These are phyloP conservation scores for Triticum monococcum DNA, from an alignment of 176 grass and related monocot genomes.

Conservation along the genomic window DNA sequence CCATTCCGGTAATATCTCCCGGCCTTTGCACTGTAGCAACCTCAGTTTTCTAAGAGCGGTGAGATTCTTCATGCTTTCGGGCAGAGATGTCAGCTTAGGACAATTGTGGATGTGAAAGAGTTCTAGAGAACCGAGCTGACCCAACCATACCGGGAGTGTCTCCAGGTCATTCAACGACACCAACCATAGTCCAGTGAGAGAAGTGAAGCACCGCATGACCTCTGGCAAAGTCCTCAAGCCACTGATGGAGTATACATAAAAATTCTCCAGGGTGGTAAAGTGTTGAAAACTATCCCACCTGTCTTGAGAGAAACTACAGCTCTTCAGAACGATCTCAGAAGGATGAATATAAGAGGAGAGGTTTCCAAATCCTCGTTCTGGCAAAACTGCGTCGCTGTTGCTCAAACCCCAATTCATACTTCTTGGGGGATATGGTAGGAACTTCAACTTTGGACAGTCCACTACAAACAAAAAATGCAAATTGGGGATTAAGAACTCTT, in stretches of 20 bases:
- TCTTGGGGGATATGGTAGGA: background rate
- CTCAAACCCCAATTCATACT: background rate
- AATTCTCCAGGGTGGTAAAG: background rate
- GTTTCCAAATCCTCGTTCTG: background rate
- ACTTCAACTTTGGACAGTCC: conserved; percentile 5
- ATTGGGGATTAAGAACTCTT: conserved; percentile 11
- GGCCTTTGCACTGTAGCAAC: too few relatives aligned
- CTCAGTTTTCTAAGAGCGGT: too few relatives aligned
- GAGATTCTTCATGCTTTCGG: too few relatives aligned
- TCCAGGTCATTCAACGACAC: too few relatives aligned
- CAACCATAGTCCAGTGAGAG: too few relatives aligned
- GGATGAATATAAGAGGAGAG: background rate
- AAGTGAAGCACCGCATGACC: too few relatives aligned
- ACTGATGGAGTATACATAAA: background rate
- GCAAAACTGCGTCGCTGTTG: background rate
- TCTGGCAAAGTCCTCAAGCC: too few relatives aligned
- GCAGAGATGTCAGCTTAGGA: too few relatives aligned
- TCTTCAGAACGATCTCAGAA: rapidly evolving
- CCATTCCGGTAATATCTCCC: background rate
- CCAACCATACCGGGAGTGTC: too few relatives aligned
- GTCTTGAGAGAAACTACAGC: background rate
- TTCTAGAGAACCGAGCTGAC: too few relatives aligned
- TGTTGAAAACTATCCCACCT: background rate
- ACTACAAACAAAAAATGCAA: rapidly evolving
- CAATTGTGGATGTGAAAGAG: too few relatives aligned